These are phyloP conservation scores for Rutstroemia sydowiana DNA, from an alignment of 2,329 filamentous ascomycete genomes.

Conservation along the genomic window DNA sequence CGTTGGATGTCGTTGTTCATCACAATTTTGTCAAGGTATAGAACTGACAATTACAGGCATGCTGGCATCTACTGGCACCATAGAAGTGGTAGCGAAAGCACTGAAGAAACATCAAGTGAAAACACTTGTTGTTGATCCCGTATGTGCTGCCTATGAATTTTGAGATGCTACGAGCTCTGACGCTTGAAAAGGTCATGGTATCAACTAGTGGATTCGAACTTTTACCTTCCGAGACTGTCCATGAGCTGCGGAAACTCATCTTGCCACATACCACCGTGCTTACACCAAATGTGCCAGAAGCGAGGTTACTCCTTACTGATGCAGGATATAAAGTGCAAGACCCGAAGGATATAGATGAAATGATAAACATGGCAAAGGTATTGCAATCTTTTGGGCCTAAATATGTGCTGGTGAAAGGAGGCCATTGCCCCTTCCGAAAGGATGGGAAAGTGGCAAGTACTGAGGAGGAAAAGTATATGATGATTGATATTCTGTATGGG, in stretches of 20 bases:
- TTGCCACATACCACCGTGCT: slow-evolving; percentile 61
- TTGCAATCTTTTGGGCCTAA: slow-evolving; percentile 64
- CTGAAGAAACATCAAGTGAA: slow-evolving; percentile 50
- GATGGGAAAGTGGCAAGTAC: slow-evolving; percentile 51
- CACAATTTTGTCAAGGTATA: neutral
- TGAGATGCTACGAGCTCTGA: slow-evolving; percentile 9
- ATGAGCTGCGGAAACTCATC: slow-evolving; percentile 49
- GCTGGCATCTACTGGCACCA: slow-evolving; percentile 67
- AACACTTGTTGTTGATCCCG: slow-evolving; percentile 66
- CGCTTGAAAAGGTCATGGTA: slow-evolving; percentile 69
- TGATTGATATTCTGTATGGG: slow-evolving; percentile 73
- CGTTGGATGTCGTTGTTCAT: neutral
- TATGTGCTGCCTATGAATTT: slow-evolving; percentile 33
- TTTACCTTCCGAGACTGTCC: slow-evolving; percentile 57
- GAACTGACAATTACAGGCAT: slow-evolving; percentile 52
- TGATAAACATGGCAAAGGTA: slow-evolving; percentile 60
- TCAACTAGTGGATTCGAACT: slow-evolving; percentile 70
- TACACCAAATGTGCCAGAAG: slow-evolving; percentile 74
- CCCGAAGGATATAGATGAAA: slow-evolving; percentile 52
- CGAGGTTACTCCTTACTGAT: slow-evolving; percentile 53
- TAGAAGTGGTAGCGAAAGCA: slow-evolving; percentile 59
- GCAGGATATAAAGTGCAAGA: slow-evolving; percentile 36
- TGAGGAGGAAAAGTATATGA: slow-evolving; percentile 52
- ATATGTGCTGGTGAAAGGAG: slow-evolving; percentile 84
- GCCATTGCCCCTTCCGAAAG: slow-evolving; percentile 71